Evolutionary conservation across 768 basidiomycete species (phyloP).

Genomic region (Russula vinacea): DNA sequence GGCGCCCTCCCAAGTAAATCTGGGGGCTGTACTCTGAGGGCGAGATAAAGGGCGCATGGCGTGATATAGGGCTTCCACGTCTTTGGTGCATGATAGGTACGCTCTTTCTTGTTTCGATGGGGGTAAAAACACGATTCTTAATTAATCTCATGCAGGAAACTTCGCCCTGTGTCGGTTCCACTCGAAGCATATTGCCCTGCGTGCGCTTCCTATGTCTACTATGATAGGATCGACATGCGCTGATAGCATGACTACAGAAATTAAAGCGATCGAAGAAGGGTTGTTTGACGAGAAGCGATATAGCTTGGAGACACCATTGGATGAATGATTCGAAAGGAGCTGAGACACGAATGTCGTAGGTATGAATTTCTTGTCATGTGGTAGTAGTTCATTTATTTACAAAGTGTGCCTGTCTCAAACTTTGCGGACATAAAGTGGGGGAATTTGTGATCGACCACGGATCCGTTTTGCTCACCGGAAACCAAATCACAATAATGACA

Average conservation of each 20-base stretch:
- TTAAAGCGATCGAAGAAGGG: conserved; percentile 62
- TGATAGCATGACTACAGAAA: conserved; percentile 45
- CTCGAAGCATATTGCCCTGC: conserved; percentile 63
- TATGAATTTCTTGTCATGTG: neutral
- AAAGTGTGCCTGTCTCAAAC: neutral
- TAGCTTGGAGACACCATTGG: conserved; percentile 28
- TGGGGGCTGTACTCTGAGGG: conserved; percentile 69
- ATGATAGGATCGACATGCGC: neutral
- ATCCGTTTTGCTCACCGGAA: neutral
- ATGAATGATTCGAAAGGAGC: neutral
- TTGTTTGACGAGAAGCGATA: conserved; percentile 38
- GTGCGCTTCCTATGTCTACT: conserved; percentile 41
- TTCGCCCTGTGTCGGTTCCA: conserved; percentile 61
- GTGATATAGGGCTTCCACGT: conserved; percentile 50
- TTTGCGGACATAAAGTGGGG: conserved; percentile 9
- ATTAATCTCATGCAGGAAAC: conserved; percentile 42
- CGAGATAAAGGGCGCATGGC: conserved; percentile 51
- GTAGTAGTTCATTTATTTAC: neutral
- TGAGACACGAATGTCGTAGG: neutral
- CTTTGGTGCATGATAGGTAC: conserved; percentile 61
- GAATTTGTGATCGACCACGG: neutral
- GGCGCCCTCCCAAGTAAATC: conserved; percentile 45
- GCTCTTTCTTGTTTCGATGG: conserved; percentile 1
- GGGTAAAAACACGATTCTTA: too few relatives aligned
- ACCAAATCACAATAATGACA: neutral